Percentiles rank a stretch among this genome's conserved stretches.
phyloP scores from a whole-genome alignment of 2,329 filamentous ascomycete species.

The Xylaria sp. region DNA sequence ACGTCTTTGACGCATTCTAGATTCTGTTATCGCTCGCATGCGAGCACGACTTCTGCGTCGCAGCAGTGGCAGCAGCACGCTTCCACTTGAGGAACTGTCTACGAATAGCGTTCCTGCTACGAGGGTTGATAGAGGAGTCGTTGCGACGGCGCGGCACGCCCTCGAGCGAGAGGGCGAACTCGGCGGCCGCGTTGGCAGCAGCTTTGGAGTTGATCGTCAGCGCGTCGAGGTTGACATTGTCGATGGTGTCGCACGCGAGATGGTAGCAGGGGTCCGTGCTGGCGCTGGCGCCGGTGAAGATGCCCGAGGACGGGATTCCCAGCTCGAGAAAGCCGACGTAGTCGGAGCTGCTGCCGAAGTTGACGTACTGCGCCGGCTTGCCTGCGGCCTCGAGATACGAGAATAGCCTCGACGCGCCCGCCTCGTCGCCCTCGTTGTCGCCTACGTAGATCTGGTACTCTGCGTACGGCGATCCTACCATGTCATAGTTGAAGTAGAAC shows the following conservation, averaged over 20 bases:
- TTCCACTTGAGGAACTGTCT: conserved; percentile 38
- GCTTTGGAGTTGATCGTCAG: conserved; percentile 54
- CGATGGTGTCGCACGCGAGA: conserved; percentile 53
- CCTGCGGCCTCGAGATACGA: conserved; percentile 53
- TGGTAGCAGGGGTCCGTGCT: conserved; percentile 54
- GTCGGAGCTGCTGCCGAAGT: conserved; percentile 54
- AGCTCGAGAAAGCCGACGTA: conserved; percentile 55
- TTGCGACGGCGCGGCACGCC: conserved; percentile 36
- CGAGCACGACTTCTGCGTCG: conserved; percentile 38
- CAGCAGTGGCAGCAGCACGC: conserved; percentile 31
- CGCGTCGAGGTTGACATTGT: conserved; percentile 56
- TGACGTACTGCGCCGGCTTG: conserved; percentile 48
- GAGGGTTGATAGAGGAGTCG: conserved; percentile 28
- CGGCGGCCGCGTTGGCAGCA: conserved; percentile 62
- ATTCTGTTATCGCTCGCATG: conserved; percentile 31
- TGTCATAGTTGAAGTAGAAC: conserved; percentile 77
- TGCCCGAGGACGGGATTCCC: conserved; percentile 54
- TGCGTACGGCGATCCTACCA: conserved; percentile 65
- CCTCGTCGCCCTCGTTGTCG: conserved; percentile 51
- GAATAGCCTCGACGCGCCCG: conserved; percentile 50
- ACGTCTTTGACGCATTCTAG: conserved; percentile 6
- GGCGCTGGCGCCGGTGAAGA: conserved; percentile 54
- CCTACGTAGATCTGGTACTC: conserved; percentile 53
- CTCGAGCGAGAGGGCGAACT: conserved; percentile 39
- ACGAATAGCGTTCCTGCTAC: conserved; percentile 25